phyloP scores from a whole-genome alignment of 2,329 filamentous ascomycete species.

The Colletotrichum eremochloae region DNA sequence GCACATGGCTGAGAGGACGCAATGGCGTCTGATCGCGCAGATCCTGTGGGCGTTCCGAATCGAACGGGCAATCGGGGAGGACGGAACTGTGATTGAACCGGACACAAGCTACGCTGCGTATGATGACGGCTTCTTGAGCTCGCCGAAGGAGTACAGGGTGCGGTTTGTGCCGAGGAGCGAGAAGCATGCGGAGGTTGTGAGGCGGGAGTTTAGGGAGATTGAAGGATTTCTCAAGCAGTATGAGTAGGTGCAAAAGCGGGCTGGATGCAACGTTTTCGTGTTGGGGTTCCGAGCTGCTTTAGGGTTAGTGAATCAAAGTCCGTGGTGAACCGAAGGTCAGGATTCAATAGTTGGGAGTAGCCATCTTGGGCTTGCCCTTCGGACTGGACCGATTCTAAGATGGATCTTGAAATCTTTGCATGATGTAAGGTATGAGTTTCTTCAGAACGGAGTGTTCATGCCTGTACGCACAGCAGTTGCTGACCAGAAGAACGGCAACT shows the following conservation, averaged over 20 bases:
- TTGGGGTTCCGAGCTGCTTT: background rate
- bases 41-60: slow-evolving; percentile 62
- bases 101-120: slow-evolving; percentile 25
- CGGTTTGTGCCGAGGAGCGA: slow-evolving; percentile 27
- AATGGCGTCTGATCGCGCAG: slow-evolving; percentile 54
- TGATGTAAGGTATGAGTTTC: too few relatives aligned
- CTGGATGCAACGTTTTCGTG: background rate
- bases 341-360: background rate
- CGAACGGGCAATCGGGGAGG: background rate
- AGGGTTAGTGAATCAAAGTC: background rate
- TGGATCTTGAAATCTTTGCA: background rate
- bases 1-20: slow-evolving; percentile 62
- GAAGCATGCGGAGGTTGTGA: slow-evolving; percentile 11
- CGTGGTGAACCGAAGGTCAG: background rate
- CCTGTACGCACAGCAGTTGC: too few relatives aligned
- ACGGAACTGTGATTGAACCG: background rate
- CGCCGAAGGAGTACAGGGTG: slow-evolving; percentile 24
- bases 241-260: background rate
- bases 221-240: slow-evolving; percentile 16
- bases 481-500: too few relatives aligned
- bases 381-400: background rate
- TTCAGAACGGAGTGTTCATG: too few relatives aligned
- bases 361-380: background rate
- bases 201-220: background rate
- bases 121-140: slow-evolving; percentile 16